A percentile compares a stretch with the other conserved stretches of the same genome.
Conservation (phyloP, 495 filamentous ascomycete genomes). For the Penicillium arizonense region DNA sequence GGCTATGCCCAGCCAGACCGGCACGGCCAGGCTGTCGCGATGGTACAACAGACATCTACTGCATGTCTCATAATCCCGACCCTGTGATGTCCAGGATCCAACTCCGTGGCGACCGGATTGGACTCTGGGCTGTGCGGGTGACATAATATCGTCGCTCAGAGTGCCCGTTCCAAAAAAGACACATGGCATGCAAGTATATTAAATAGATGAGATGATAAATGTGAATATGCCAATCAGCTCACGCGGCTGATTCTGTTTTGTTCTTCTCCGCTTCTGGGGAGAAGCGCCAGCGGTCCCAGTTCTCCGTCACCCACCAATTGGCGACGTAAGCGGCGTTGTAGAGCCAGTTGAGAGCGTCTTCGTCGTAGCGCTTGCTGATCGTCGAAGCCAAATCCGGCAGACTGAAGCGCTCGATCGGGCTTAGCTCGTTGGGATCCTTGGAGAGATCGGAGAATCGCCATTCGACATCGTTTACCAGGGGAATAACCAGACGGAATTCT, state of each 20-base stretch:
- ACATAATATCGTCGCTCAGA: too few species aligned
- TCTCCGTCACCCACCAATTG: constrained; percentile 45
- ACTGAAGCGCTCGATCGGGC: constrained; percentile 35
- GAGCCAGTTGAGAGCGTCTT: constrained; percentile 40
- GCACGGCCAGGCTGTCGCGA: background rate
- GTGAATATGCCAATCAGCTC: background rate
- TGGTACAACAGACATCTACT: background rate
- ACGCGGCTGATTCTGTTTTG: background rate
- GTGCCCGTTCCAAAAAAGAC: too few species aligned
- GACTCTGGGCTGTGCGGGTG: too few species aligned
- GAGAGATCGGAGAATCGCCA: constrained; percentile 45
- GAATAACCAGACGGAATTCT: constrained; percentile 44
- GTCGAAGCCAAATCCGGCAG: constrained; percentile 31
- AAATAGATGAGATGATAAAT: constrained; percentile 7
- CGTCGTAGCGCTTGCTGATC: constrained; percentile 31
- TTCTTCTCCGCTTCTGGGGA: background rate
- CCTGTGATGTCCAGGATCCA: too few species aligned
- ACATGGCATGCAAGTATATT: constrained; percentile 9
- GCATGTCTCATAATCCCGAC: too few species aligned
- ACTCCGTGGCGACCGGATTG: too few species aligned
- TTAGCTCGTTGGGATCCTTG: constrained; percentile 39
- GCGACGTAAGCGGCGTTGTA: constrained; percentile 42
- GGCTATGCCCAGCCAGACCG: background rate
- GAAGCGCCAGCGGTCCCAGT: constrained; percentile 27
- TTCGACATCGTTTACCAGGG: constrained; percentile 43